Evolutionary conservation across 352 stramenopile genomes (phyloP), one percentile per base, ranked within the genome.

Genomic region (Hyaloperonospora brassicae): DNA sequence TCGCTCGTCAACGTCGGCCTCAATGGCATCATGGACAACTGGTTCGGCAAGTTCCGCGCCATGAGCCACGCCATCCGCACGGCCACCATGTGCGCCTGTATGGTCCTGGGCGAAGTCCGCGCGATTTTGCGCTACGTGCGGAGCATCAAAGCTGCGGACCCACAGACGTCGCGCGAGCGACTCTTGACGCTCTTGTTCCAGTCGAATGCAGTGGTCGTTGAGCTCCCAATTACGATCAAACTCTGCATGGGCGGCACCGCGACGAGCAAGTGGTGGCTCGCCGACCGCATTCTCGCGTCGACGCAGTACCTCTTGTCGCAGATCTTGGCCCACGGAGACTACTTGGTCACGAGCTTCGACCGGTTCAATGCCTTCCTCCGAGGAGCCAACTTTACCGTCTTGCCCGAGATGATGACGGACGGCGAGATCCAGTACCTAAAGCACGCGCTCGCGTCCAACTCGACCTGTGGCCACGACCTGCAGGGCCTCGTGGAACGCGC

Each of bases 131-230:
- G 59, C 59, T 83, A 70, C 52, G 49, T 46, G 0, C 52, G 57
- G 43, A 72, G 63, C 43, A 46, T 60, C 47, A 51, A 71, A 22
- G 44, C 52, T 7, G 60, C 63, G 13, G 63, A 72, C 2, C 73
- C 70, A 0, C 52, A 76, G 50, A 78, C 69, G 12, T 81, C 77
- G 4, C 57, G 77, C 23, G 62, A 73, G 10, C 74, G 86, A 55
- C 44, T 86, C n/a, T 11, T 74, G 48, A 52, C 68, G 34, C n/a
- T 84, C 35, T 43, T 88, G 11, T 66, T 64, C 53, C 79, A 88
- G 57, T 77, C 73, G 41, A 74, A 86, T 57, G 70, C 72, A 5
- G 72, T 72, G 3, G 57, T 84, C 13, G 66, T 59, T 23, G 78
- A 88, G 52, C 49, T 86, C 2, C 78, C 78, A 0, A 53, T 64